Conservation (phyloP, 2,329 filamentous ascomycete genomes). For the Torrubiellomyces zombiae region DNA sequence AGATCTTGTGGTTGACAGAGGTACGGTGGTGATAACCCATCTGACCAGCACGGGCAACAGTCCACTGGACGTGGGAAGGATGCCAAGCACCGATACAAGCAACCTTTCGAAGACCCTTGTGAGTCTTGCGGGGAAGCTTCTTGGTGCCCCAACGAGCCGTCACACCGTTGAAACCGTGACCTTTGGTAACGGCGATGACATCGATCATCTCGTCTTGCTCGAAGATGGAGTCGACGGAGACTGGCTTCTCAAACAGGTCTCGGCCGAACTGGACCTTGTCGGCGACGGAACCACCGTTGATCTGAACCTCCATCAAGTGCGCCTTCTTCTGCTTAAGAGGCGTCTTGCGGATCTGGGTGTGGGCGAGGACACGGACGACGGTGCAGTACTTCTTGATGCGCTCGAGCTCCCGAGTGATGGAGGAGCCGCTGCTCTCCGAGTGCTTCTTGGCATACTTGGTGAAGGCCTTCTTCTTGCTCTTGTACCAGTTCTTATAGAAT, state of each 20-base stretch:
- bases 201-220: conserved; percentile 99
- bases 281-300: conserved; percentile 91
- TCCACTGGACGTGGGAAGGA: conserved; percentile 99
- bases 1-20: conserved; percentile 99
- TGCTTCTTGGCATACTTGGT: conserved; percentile 99
- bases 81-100: conserved; percentile 99
- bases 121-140: conserved; percentile 99
- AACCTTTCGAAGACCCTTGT: conserved; percentile 99
- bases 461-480: conserved; percentile 99
- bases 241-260: conserved; percentile 97
- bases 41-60: conserved; percentile 99
- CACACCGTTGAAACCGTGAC: conserved; percentile 96
- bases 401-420: conserved; percentile 94
- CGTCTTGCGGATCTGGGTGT: conserved; percentile 98
- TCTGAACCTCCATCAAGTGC: conserved; percentile 99
- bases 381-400: conserved; percentile 99
- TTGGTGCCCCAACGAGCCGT: conserved; percentile 98
- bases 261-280: conserved; percentile 96
- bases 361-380: conserved; percentile 95
- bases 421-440: conserved; percentile 79
- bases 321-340: conserved; percentile 99
- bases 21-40: conserved; percentile 99
- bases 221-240: conserved; percentile 85
- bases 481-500: conserved; percentile 99
- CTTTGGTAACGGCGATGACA: conserved; percentile 98